Percentiles rank a stretch among this genome's conserved stretches.
These are phyloP conservation scores for Aquilaria malaccensis DNA, from an alignment of 345 rosid species.

Conservation along the genomic window DNA sequence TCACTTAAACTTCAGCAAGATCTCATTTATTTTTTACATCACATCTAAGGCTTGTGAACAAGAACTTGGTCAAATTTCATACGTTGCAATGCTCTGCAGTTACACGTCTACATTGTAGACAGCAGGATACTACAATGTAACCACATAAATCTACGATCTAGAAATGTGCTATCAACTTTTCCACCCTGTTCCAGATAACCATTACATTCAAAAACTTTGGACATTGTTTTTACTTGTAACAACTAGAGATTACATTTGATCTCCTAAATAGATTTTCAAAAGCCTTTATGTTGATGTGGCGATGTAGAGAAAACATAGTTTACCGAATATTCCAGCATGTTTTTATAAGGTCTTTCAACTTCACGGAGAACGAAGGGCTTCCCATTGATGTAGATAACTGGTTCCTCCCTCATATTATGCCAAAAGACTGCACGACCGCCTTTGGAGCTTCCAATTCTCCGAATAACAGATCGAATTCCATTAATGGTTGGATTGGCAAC, in stretches of 20 bases:
- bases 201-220: no score
- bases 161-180: no score
- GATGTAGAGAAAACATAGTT: slow-evolving; percentile 2
- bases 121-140: no score
- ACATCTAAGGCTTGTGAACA: no score
- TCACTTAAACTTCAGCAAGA: slow-evolving; percentile 15
- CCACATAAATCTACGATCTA: no score
- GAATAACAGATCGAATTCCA: slow-evolving; percentile 80
- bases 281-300: not conserved
- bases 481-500: slow-evolving; percentile 98
- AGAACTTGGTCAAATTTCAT: no score
- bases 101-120: no score
- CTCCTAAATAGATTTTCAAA: slow-evolving; percentile 3
- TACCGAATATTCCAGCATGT: slow-evolving; percentile 98
- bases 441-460: slow-evolving; percentile 76
- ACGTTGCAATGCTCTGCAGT: no score
- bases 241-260: not conserved
- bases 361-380: slow-evolving; percentile 98
- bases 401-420: slow-evolving; percentile 99
- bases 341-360: slow-evolving; percentile 92
- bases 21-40: not conserved
- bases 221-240: no score
- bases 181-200: no score
- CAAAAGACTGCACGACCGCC: slow-evolving; percentile 78
- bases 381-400: slow-evolving; percentile 93